Evolutionary conservation across 2,329 filamentous ascomycete genomes (phyloP), one percentile per base, ranked within the genome.

Genomic region (Penicillium frequentans): DNA sequence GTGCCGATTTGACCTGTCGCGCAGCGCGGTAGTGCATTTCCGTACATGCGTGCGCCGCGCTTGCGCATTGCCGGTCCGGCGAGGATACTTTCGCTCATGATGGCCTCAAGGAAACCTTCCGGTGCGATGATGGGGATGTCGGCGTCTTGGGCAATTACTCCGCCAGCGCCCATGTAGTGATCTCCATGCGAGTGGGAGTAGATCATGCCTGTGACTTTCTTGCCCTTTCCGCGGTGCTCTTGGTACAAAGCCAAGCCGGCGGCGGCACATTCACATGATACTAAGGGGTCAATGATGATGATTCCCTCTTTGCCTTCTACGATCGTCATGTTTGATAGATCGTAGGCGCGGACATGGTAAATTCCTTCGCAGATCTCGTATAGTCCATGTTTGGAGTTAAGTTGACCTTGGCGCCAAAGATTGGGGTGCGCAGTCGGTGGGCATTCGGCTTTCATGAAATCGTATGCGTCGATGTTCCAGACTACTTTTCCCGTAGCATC

Each of bases 131-230:
- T 53, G n/a, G 54, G 49, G 23, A 54, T 51, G 37, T 54, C 29
- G n/a, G 55, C 21, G 14, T 29, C 26, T 5, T 52, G 37, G 1
- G 46, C 26, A 13, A 59, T 43, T n/a, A 59, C 39, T 16, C 57
- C 57, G 69, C 44, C 37, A 2, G 61, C 65, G 7, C 75, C 76
- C 16, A 70, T 65, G 29, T 69, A 77, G 56, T 78, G 76, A 53
- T 78, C 76, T 13, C 49, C 69, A 59, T 79, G 76, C 3, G 68
- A 75, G 55, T 79, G 77, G 6, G 75, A 71, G 60, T 77, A 78
- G n/a, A 79, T 69, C 45, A 79, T 57, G 3, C 66, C 76, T 1
- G 60, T 70, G 19, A 78, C 64, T 8, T 24, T 49, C 1, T 57
- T 49, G 19, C 64, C 60, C 9, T 61, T 48, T 5, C 59, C 58